Conservation (phyloP, 1,139 yeast genomes). For the Suhomyces bokatorum region DNA sequence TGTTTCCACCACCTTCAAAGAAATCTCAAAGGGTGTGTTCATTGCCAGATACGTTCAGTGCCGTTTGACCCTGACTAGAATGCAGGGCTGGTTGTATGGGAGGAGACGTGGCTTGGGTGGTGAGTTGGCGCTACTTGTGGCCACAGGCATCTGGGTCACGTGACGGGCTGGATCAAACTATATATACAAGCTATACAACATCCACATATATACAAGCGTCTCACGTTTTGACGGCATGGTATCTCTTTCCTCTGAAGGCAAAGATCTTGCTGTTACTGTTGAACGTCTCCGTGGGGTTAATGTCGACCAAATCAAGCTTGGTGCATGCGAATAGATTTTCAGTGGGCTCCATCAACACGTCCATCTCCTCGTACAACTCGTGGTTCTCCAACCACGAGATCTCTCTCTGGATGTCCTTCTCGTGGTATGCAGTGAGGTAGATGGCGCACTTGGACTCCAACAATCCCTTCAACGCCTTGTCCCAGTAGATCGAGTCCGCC, state of each 20-base stretch:
- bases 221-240: slow-evolving; percentile 66
- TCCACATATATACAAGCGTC: slow-evolving; percentile 5
- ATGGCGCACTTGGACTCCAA: slow-evolving; percentile 91
- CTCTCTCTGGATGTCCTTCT: slow-evolving; percentile 69
- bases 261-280: slow-evolving; percentile 87
- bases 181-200: slow-evolving; percentile 7
- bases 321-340: slow-evolving; percentile 79
- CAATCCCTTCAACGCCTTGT: slow-evolving; percentile 77
- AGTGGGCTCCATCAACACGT: slow-evolving; percentile 73
- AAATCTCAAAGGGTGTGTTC: slow-evolving; percentile 27
- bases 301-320: slow-evolving; percentile 90
- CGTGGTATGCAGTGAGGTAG: slow-evolving; percentile 87
- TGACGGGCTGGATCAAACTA: slow-evolving; percentile 2
- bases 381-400: slow-evolving; percentile 70
- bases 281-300: slow-evolving; percentile 88
- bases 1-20: slow-evolving; percentile 17
- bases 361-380: slow-evolving; percentile 64
- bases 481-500: slow-evolving; percentile 81
- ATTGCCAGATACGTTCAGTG: slow-evolving; percentile 13
- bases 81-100: no score
- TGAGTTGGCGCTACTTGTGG: neutral
- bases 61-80: neutral
- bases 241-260: slow-evolving; percentile 94
- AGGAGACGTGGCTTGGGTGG: no score
- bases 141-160: neutral